Base-by-base conservation (phyloP, 31 red algal genomes). In the Asparagopsis taxiformis region DNA sequence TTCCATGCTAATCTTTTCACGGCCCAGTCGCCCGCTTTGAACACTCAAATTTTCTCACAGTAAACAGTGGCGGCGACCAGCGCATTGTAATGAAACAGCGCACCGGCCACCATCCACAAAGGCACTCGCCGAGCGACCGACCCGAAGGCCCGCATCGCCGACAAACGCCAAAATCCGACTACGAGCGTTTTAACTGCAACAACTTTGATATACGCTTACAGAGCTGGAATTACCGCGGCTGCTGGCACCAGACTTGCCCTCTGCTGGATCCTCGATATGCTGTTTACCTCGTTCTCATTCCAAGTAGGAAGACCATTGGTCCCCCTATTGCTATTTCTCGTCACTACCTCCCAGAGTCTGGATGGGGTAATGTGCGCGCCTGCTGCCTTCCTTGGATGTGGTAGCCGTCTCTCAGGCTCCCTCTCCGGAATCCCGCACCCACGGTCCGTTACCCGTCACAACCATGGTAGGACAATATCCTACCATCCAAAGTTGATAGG, bases 151-250 rank as follows among this genome's bases (percentile, higher is more conserved):
- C 17, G 52, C 30, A 34, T 30, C 80, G 34, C 61, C 38, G n/a
- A n/a, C n/a, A n/a, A n/a, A n/a, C 79, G 33, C 81, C 80, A 73
- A 87, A 15, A 23, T 89, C 69, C 79, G 79, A 95, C 77, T 89
- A 89, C 78, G 70, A 85, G 84, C 92, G 68, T 89, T 95, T 89
- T 85, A 89, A 89, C 84, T 95, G 92, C 85, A 90, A 95, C 92
- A 95, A 85, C 92, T 89, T 87, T 94, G 69, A 70, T 85, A 87
- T 93, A 86, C 89, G 79, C 89, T 86, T 79, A 79, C 65, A 77
- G 77, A 93, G 72, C 72, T 93, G 89, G 78, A 93, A 86, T 85
- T 93, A 93, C 89, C 74, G 80, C 89, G 89, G 89, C 79, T 93
- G 89, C 80, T 86, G 80, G 89, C 89, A 92, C 71, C 49, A 82